Evolutionary conservation across 2,329 filamentous ascomycete species (phyloP).

Genomic region (Metarhizium sp.): DNA sequence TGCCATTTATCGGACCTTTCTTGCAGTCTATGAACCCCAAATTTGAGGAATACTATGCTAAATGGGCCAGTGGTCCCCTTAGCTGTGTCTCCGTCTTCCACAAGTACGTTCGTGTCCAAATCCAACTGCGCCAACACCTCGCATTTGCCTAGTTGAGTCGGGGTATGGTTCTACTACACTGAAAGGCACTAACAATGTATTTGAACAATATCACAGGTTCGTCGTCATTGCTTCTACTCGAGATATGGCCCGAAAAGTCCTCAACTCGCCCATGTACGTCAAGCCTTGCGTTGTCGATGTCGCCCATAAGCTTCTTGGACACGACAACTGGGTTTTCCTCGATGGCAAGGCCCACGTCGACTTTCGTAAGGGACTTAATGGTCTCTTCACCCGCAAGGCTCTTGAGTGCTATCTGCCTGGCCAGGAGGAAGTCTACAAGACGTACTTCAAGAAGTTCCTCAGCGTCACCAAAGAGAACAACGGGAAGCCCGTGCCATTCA

Average conservation of each 20-base stretch:
- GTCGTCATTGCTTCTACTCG: constrained; percentile 93
- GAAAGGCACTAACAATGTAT: neutral
- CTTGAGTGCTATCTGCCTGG: constrained; percentile 83
- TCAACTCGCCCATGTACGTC: constrained; percentile 86
- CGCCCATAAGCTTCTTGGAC: constrained; percentile 85
- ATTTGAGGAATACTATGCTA: constrained; percentile 81
- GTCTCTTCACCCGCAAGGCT: constrained; percentile 84
- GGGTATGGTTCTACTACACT: neutral
- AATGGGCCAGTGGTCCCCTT: constrained; percentile 84
- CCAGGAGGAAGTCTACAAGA: constrained; percentile 84
- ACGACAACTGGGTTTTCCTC: constrained; percentile 93
- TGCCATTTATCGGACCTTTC: constrained; percentile 91
- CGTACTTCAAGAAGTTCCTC: constrained; percentile 74
- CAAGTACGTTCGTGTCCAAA: constrained; percentile 56
- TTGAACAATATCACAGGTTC: constrained; percentile 49
- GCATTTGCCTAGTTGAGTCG: neutral
- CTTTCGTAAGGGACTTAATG: constrained; percentile 93
- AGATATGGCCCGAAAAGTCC: constrained; percentile 91
- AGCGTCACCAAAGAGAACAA: constrained; percentile 62
- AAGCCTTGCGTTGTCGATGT: constrained; percentile 96
- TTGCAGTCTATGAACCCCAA: constrained; percentile 85
- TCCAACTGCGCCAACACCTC: neutral
- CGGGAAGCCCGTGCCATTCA: constrained; percentile 74
- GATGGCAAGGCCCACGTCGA: constrained; percentile 93
- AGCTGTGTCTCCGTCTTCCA: constrained; percentile 99